Evolutionary conservation across 352 stramenopile genomes (phyloP), one percentile per base, ranked within the genome.

Genomic region (Halophytophthora polymorphica): DNA sequence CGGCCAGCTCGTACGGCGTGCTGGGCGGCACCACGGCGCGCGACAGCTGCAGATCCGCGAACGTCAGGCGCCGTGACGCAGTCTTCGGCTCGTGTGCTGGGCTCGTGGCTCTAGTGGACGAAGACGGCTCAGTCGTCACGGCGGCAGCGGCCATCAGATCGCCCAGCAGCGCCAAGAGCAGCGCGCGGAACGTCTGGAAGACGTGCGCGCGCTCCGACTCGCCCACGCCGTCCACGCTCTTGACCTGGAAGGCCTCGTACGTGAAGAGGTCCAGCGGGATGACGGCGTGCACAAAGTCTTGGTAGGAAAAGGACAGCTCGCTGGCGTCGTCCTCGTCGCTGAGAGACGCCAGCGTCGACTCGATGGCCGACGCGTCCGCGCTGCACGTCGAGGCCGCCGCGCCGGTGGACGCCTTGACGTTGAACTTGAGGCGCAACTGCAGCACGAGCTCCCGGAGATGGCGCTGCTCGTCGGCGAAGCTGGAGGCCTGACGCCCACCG

Each of bases 231-330:
- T 78, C 66, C 43, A 82, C 65, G 13, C 61, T 66, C 55, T 79
- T 77, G 45, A 73, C 49, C 48, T 82, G 71, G 49, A 82, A 82
- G 14, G 71, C 69, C 21, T 82, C 65, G 62, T 82, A 82, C 71
- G 77, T 79, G 55, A 77, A 79, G 42, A 82, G 49, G 51, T 82
- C 71, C 17, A 78, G 45, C 28, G 69, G 54, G 34, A 62, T 73
- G 31, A 82, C 57, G 28, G 71, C 71, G 42, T 54, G 55, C 43
- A 79, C 68, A 49, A 82, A 82, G 49, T 82, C 71, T 31, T 82
- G 65, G 51, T 82, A 82, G 41, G 68, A 58, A 22, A 78, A 82
- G 21, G 51, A 41, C 1, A 25, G 31, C 4, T 40, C 48, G 10
- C 51, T 28, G 19, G 23, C 15, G 13, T 38, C 50, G 3, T 22